A percentile compares a stretch with the other conserved stretches of the same genome.
phyloP scores from a whole-genome alignment of 2,329 filamentous ascomycete species.

The Madurella mycetomatis region DNA sequence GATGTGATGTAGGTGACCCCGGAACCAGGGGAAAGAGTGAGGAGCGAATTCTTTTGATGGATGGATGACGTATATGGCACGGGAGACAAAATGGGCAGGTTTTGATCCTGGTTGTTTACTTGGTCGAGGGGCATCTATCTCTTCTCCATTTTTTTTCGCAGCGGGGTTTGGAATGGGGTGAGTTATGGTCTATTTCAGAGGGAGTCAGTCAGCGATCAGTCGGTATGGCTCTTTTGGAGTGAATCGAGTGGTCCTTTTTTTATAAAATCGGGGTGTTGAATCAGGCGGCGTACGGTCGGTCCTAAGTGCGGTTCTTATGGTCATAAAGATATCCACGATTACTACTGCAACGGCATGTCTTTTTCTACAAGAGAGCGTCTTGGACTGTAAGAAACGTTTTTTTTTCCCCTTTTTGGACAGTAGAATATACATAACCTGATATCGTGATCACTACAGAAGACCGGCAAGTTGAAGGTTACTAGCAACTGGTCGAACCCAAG shows the following conservation, averaged over 20 bases:
- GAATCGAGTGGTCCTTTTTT: not conserved
- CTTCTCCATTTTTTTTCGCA: not conserved
- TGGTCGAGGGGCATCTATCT: slow-evolving; percentile 1
- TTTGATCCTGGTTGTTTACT: not conserved
- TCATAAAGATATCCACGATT: no score
- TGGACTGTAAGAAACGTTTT: no score
- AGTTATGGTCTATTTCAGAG: not conserved
- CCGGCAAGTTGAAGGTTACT: no score
- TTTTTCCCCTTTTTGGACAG: no score
- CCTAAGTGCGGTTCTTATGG: no score
- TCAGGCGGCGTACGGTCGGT: no score
- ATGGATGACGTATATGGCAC: slow-evolving; percentile 3
- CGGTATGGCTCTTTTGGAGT: not conserved
- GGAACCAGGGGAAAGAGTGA: not conserved
- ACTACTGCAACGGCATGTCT: no score
- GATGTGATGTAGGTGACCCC: not conserved
- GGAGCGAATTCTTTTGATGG: slow-evolving; percentile 1
- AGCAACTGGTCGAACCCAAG: no score
- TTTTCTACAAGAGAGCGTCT: no score
- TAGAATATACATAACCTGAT: no score
- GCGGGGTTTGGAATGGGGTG: not conserved
- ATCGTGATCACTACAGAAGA: no score
- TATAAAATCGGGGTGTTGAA: no score
- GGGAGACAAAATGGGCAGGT: not conserved
- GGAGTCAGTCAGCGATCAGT: not conserved